These are phyloP conservation scores for Medicago lupulina DNA, from an alignment of 306 rosid species.

Conservation along the genomic window DNA sequence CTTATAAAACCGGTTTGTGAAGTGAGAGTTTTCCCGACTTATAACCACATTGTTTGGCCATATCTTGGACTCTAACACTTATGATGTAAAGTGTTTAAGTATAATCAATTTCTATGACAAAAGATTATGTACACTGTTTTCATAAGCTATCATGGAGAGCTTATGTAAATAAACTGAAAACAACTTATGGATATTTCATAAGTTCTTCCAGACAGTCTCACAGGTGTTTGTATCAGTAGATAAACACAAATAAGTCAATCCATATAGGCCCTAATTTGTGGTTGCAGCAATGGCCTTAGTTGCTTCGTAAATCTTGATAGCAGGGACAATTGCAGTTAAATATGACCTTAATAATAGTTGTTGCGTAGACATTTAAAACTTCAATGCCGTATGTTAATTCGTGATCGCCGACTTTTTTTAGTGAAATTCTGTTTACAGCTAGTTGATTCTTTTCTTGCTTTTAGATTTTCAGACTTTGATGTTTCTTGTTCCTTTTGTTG, in stretches of 20 bases:
- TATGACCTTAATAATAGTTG: neutral
- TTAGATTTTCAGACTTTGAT: conserved; percentile 29
- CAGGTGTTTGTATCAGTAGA: neutral
- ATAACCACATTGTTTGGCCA: too few species aligned
- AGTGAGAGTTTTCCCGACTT: too few species aligned
- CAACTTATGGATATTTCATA: neutral
- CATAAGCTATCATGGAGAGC: neutral
- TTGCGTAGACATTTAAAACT: neutral
- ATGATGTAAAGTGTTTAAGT: neutral
- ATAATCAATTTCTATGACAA: neutral
- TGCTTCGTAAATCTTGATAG: neutral
- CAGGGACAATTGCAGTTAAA: neutral
- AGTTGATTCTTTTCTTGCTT: neutral
- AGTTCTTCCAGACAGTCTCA: neutral
- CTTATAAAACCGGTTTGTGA: too few species aligned
- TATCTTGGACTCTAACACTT: too few species aligned
- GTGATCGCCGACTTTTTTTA: too few species aligned
- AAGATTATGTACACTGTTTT: neutral
- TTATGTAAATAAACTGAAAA: neutral
- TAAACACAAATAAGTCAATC: neutral
- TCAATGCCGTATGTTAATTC: too few species aligned
- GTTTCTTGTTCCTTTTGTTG: conserved; percentile 36
- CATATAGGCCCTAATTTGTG: neutral
- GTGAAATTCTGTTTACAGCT: neutral
- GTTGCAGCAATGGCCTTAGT: neutral